Evolutionary conservation across 495 filamentous ascomycete species (phyloP), one percentile per base, ranked within the genome.

Genomic region (Penicillium desertorum): DNA sequence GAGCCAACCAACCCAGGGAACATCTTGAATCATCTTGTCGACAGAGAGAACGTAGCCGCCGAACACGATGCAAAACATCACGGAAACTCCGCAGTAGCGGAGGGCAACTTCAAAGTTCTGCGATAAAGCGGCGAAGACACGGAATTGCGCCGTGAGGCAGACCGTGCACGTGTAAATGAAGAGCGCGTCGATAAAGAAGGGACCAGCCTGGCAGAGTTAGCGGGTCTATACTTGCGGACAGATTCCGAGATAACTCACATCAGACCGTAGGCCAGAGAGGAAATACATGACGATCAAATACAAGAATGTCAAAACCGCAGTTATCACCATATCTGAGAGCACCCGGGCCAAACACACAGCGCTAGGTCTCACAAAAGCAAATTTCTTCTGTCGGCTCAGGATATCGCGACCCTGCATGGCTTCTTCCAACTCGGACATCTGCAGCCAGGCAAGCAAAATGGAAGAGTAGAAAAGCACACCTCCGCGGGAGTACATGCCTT

Each of bases 241-340:
- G 4, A 19, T 14, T 19, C 25, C 3, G 12, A 20, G 12, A 2
- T 11, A 5, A 25, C 63, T 66, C 41, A 73, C 68, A 41, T 72
- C 64, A 5, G 72, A 62, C 27, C 74, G 70, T 4, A 95, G 76
- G 9, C 80, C 78, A 14, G 81, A 60, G 49, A 81, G 62, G 27
- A 89, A 91, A 73, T 90, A 92, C 32, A 92, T 78, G 36, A 92
- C 83, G 39, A 91, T 63, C 51, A 86, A 76, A 69, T 91, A 93
- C 16, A 91, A 66, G 20, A 82, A 53, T 0, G 88, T 83, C 43
- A 90, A 82, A 22, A 83, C 56, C 8, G 86, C 62, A 2, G 86
- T 78, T 1, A 91, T 68, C 6, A 89, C 83, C 9, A 89, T 63
- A 60, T 94, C 90, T 19, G 86, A 77, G 22, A 89, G 69, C 1